Conservation (phyloP, 441 rosid genomes). For the Macaranga tanarius region DNA sequence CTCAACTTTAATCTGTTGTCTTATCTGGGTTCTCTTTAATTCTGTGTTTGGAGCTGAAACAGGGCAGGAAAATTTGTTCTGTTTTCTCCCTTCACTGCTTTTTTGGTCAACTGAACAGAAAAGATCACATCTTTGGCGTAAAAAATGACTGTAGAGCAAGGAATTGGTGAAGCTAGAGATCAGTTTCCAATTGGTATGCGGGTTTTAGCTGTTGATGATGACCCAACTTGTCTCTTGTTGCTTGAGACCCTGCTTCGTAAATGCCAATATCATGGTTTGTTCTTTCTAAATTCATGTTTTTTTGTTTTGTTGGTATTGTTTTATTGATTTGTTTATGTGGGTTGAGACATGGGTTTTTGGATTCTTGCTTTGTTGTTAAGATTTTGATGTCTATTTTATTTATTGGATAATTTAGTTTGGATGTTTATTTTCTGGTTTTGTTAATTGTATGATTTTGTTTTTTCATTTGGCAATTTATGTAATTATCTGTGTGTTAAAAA, state of each 20-base stretch:
- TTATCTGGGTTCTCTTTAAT: constrained; percentile 30
- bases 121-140: background rate
- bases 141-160: constrained; percentile 61
- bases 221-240: constrained; percentile 70
- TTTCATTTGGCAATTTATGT: constrained; percentile 13
- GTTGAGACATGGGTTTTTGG: constrained; percentile 16
- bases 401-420: background rate
- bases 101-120: background rate
- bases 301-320: background rate
- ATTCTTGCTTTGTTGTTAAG: constrained; percentile 7
- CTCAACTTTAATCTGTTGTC: constrained; percentile 3
- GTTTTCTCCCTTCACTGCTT: background rate
- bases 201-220: constrained; percentile 95
- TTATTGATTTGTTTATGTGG: constrained; percentile 10
- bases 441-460: background rate
- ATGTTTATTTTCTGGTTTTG: background rate
- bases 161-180: constrained; percentile 38
- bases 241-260: constrained; percentile 66
- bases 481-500: background rate
- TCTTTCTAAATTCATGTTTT: background rate
- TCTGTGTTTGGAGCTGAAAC: constrained; percentile 1
- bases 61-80: background rate
- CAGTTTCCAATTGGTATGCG: constrained; percentile 85
- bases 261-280: constrained; percentile 76
- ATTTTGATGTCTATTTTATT: constrained; percentile 5